Evolutionary conservation across 2,329 filamentous ascomycete genomes (phyloP).

Genomic region (Tolypocladium pustulatum): DNA sequence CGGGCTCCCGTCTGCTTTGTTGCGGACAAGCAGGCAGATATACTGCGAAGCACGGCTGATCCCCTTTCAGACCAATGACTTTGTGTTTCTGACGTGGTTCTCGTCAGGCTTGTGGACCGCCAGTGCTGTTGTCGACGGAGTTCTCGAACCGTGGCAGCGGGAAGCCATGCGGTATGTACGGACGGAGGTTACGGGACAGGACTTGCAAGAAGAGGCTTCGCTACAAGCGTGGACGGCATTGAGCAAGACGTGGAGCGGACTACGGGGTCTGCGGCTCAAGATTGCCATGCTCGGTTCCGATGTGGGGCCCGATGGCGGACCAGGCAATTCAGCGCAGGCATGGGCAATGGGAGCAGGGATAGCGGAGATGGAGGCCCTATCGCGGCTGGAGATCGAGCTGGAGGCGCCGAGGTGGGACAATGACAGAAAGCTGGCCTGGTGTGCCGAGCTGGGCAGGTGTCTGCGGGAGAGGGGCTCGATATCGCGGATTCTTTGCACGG

Average conservation of each 20-base stretch:
- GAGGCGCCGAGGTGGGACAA: conserved; percentile 18
- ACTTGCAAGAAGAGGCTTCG: conserved; percentile 19
- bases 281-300: conserved; percentile 14
- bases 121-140: conserved; percentile 20
- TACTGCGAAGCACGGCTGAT: conserved; percentile 29
- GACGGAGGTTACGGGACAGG: conserved; percentile 28
- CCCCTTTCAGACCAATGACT: conserved; percentile 33
- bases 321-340: conserved; percentile 4
- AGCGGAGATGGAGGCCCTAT: conserved; percentile 16
- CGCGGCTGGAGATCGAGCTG: conserved; percentile 31
- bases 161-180: conserved; percentile 26
- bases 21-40: conserved; percentile 26
- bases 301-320: not conserved
- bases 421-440: conserved; percentile 24
- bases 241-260: conserved; percentile 23
- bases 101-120: conserved; percentile 32
- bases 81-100: conserved; percentile 36
- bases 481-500: conserved; percentile 13
- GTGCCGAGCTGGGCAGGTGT: conserved; percentile 15
- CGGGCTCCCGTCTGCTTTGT: conserved; percentile 28
- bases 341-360: conserved; percentile 20
- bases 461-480: conserved; percentile 10
- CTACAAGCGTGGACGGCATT: conserved; percentile 24
- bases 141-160: conserved; percentile 30
- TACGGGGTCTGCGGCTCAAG: conserved; percentile 29